Conservation (phyloP, 176 grass and related monocot species). For the Oryza australiensis region DNA sequence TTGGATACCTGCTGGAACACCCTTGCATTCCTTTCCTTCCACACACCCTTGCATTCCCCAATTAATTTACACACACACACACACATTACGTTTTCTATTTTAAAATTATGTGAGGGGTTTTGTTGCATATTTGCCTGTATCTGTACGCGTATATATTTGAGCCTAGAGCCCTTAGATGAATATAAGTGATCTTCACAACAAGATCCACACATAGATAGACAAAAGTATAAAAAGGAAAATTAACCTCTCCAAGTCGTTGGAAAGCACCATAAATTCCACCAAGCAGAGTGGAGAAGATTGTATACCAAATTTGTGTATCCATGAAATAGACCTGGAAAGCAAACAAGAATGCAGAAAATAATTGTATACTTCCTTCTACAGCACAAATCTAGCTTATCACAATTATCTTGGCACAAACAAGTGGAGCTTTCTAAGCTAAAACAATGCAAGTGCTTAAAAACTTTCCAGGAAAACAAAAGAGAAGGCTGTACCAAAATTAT, state of each 20-base stretch:
- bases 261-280: conserved; percentile 94
- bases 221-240: conserved; percentile 28
- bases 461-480: conserved; percentile 24
- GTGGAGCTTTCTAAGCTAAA: not conserved
- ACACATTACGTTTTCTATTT: too few species aligned
- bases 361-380: conserved; percentile 22
- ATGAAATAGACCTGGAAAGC: conserved; percentile 90
- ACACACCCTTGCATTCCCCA: too few species aligned
- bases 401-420: not conserved
- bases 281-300: conserved; percentile 91
- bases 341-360: conserved; percentile 37
- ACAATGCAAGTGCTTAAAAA: conserved; percentile 18
- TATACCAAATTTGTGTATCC: conserved; percentile 99
- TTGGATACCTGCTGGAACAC: too few species aligned
- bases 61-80: too few species aligned
- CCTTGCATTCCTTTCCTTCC: too few species aligned
- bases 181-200: not conserved
- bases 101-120: too few species aligned
- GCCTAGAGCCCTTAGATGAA: too few species aligned
- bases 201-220: not conserved
- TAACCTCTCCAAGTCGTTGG: conserved; percentile 92
- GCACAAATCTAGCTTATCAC: conserved; percentile 1
- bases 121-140: too few species aligned
- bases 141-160: too few species aligned
- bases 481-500: conserved; percentile 74